A percentile compares a stretch with the other conserved stretches of the same genome.
phyloP scores from a whole-genome alignment of 176 grass and related monocot genomes.

The Ananas comosus region DNA sequence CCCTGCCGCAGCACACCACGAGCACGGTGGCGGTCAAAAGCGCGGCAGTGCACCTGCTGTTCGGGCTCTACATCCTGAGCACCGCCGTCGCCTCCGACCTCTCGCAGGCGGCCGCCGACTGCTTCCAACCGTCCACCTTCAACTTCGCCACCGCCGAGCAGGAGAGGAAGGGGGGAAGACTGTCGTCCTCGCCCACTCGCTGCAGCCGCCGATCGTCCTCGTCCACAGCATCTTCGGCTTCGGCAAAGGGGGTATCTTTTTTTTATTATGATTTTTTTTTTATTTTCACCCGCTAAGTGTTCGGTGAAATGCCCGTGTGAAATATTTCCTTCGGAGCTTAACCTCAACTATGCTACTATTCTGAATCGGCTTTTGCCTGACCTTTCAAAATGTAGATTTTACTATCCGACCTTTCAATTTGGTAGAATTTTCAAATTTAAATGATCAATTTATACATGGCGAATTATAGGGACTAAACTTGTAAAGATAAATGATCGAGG shows the following conservation, averaged over 20 bases:
- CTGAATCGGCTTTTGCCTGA: too few relatives aligned
- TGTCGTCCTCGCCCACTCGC: slow-evolving; percentile 51
- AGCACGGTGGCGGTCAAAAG: too few relatives aligned
- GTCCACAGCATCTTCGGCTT: slow-evolving; percentile 98
- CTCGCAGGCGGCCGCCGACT: slow-evolving; percentile 53
- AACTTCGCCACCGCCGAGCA: slow-evolving; percentile 31
- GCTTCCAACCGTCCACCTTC: slow-evolving; percentile 36
- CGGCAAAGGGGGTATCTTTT: slow-evolving; percentile 61
- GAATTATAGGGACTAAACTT: too few relatives aligned
- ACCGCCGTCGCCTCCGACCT: slow-evolving; percentile 79
- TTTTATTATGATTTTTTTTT: not conserved
- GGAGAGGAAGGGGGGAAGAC: slow-evolving; percentile 23
- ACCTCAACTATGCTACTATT: too few relatives aligned
- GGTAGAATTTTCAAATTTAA: too few relatives aligned
- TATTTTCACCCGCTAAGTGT: not conserved
- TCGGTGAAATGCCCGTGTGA: too few relatives aligned
- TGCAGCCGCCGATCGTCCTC: slow-evolving; percentile 68
- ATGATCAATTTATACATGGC: too few relatives aligned
- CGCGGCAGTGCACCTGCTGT: slow-evolving; percentile 65
- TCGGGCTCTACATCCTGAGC: slow-evolving; percentile 91
- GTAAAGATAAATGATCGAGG: too few relatives aligned
- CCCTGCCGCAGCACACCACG: too few relatives aligned
- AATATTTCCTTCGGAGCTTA: too few relatives aligned
- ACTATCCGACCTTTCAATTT: too few relatives aligned
- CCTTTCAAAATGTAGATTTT: too few relatives aligned